Evolutionary conservation across 805 yeast species (phyloP).

Genomic region (Saturnispora mendoncae): DNA sequence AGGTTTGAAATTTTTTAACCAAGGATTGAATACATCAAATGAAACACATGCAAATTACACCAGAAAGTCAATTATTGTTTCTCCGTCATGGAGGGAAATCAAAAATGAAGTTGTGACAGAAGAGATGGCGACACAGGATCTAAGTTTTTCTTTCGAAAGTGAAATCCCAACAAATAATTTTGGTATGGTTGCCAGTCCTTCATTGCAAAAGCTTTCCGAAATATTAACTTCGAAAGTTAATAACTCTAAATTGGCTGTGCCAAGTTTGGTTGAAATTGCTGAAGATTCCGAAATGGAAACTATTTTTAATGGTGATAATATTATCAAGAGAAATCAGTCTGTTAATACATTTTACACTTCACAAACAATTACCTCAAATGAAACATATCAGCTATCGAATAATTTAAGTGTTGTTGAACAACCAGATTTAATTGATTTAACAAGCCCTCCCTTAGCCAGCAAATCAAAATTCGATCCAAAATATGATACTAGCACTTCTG

Average conservation of each 20-base stretch:
- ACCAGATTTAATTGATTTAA: slow-evolving; percentile 25
- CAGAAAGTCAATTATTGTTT: slow-evolving; percentile 26
- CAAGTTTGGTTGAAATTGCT: slow-evolving; percentile 16
- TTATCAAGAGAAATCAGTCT: slow-evolving; percentile 18
- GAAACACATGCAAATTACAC: slow-evolving; percentile 25
- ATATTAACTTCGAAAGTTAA: slow-evolving; percentile 24
- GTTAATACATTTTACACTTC: slow-evolving; percentile 27
- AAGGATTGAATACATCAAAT: slow-evolving; percentile 23
- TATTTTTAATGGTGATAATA: background rate
- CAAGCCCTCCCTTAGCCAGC: slow-evolving; percentile 18
- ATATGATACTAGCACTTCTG: background rate
- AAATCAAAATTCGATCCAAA: background rate
- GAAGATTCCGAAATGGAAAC: slow-evolving; percentile 13
- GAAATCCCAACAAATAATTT: slow-evolving; percentile 27
- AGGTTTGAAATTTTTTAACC: slow-evolving; percentile 15
- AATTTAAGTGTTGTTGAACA: slow-evolving; percentile 6
- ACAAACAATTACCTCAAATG: slow-evolving; percentile 19
- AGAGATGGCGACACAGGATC: slow-evolving; percentile 4
- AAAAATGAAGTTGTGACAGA: slow-evolving; percentile 8
- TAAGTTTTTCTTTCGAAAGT: slow-evolving; percentile 4
- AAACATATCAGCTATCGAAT: slow-evolving; percentile 5
- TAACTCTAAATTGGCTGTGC: slow-evolving; percentile 7
- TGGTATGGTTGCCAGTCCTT: slow-evolving; percentile 30
- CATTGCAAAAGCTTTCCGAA: slow-evolving; percentile 28
- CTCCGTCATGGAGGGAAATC: slow-evolving; percentile 27